These are phyloP conservation scores for Takashimella koratensis DNA, from an alignment of 1,284 basidiomycete genomes.

Conservation along the genomic window DNA sequence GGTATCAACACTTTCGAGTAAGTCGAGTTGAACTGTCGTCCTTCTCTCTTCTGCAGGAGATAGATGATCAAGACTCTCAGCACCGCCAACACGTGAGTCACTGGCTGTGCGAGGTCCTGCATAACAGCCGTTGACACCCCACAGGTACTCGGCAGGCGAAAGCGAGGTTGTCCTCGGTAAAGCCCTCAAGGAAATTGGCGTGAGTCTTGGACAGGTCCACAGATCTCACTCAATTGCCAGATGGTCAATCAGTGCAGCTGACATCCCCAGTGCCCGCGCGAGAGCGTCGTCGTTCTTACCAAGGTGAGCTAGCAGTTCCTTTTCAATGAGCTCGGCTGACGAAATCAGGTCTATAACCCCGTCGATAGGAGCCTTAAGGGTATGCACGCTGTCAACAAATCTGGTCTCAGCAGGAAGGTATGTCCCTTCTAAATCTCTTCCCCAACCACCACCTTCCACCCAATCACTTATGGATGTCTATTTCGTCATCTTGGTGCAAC, in stretches of 20 bases:
- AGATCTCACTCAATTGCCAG: too few species aligned
- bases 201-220: too few species aligned
- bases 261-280: constrained; percentile 54
- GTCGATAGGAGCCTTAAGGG: constrained; percentile 4
- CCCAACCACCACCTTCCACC: background rate
- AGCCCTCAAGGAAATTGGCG: constrained; percentile 66
- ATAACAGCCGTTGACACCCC: background rate
- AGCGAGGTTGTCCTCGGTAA: constrained; percentile 67
- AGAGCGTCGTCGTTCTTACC: constrained; percentile 73
- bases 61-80: too few species aligned
- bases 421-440: background rate
- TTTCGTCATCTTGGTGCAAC: too few species aligned
- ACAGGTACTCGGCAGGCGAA: constrained; percentile 55
- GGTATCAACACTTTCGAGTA: constrained; percentile 46
- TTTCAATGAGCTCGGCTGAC: too few species aligned
- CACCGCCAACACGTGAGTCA: constrained; percentile 32
- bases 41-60: background rate
- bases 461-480: too few species aligned
- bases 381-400: constrained; percentile 52
- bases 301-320: constrained; percentile 52
- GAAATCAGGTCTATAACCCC: constrained; percentile 18
- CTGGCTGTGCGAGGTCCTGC: background rate
- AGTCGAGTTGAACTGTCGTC: constrained; percentile 4
- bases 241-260: background rate
- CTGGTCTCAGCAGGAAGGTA: constrained; percentile 52